Base-by-base conservation (phyloP, 1,139 yeast species). In the Schwanniomyces etchellsii region DNA sequence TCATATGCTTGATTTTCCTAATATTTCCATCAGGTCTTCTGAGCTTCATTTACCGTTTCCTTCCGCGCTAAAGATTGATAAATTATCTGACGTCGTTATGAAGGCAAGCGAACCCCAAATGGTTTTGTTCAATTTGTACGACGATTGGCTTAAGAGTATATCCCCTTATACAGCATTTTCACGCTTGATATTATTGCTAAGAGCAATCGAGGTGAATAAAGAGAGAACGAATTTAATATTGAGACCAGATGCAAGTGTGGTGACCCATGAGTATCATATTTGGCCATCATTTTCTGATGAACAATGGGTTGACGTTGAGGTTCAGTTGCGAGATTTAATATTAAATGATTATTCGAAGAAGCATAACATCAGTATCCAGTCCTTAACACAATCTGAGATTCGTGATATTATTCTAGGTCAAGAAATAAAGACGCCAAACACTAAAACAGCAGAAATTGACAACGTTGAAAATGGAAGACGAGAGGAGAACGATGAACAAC, bases 1-100 rank as follows among this genome's bases (percentile, higher is more conserved):
- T 24, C 98, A 91, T 47, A 84, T 91, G 94, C 71, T 91, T 37
- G 98, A 93, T 54, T 91, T 89, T 65, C 96, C 97, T 14, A 88
- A 88, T 52, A 81, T 89, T 32, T 74, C 94, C 0, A 82, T 91
- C 24, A 73, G 97, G 35, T 88, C 95, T 2, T 82, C 96, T 0
- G 97, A 91, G 52, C 65, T 93, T 37, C 82, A 81, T 43, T 61
- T 93, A 37, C 98, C 99, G 11, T 91, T 93, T 64, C 82, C 82
- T 15, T 79, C 95, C 3, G 88, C 94, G 0, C 60, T 91, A 67
- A 78, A 82, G 51, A 74, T 89, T 37, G 94, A 84, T 35, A 86
- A 85, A 48, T 58, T 91, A 31, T 76, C 83, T 0, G 88, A 85
- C 41, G 67, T 84, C 34, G 93, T 91, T 9, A 61, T 83, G 56